Evolutionary conservation across 2,329 filamentous ascomycete genomes (phyloP).

Genomic region (Akanthomyces uredinophilus): DNA sequence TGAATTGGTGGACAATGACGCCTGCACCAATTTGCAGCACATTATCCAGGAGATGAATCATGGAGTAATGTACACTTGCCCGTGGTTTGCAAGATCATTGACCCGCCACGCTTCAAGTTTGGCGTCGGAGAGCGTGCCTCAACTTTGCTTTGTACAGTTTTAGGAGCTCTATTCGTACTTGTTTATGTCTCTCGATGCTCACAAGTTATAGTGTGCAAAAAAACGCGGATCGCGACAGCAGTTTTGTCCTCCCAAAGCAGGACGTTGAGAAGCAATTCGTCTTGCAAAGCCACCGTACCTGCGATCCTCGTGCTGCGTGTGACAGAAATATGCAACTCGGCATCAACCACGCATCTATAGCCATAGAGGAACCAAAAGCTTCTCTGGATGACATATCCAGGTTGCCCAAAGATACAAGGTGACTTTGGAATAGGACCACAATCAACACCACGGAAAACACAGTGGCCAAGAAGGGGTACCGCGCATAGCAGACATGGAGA

Average conservation of each 20-base stretch:
- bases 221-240: not conserved
- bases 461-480: not conserved
- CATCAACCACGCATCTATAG: not conserved
- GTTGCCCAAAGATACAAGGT: not conserved
- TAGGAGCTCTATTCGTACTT: not conserved
- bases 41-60: no score
- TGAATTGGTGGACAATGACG: not conserved
- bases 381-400: no score
- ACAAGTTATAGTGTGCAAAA: not conserved
- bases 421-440: not conserved
- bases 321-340: not conserved
- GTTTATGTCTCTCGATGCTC: not conserved
- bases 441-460: not conserved
- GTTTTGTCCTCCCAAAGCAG: not conserved
- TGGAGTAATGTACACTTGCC: no score
- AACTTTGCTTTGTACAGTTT: not conserved
- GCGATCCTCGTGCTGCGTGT: not conserved
- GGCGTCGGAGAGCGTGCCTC: no score
- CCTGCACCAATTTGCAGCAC: not conserved
- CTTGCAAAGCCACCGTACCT: not conserved
- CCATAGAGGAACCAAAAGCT: no score
- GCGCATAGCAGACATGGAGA: not conserved
- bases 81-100: no score
- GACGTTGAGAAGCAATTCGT: not conserved
- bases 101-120: no score